Conservation (phyloP, 2,329 filamentous ascomycete species). For the Coniochaeta hoffmannii region DNA sequence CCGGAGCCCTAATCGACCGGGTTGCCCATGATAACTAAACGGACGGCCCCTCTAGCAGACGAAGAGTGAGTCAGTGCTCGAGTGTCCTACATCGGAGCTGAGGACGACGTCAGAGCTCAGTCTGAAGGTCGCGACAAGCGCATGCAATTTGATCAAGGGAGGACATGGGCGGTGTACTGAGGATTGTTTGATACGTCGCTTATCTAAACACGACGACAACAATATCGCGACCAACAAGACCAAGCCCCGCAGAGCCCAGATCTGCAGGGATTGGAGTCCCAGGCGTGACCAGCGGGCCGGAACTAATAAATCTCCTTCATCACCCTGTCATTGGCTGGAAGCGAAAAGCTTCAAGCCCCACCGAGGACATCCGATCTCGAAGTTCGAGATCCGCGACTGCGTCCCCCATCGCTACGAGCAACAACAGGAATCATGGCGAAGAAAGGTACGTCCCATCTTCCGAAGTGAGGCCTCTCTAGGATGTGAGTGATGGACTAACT, state of each 20-base stretch:
- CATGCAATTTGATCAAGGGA: too few species aligned
- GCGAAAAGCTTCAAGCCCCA: background rate
- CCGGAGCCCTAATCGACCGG: background rate
- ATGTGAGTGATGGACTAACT: background rate
- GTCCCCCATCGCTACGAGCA: background rate
- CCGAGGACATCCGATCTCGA: background rate
- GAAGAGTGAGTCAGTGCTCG: background rate
- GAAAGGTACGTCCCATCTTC: constrained; percentile 14
- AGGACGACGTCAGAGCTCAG: background rate
- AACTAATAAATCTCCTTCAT: background rate
- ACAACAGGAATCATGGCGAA: constrained; percentile 11
- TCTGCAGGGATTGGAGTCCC: too few species aligned
- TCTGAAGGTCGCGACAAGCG: too few species aligned
- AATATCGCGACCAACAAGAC: too few species aligned
- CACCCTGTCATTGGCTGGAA: background rate
- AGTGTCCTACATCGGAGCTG: background rate
- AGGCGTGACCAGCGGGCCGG: background rate
- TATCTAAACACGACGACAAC: too few species aligned
- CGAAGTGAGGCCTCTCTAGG: too few species aligned
- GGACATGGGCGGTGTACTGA: too few species aligned
- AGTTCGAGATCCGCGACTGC: background rate
- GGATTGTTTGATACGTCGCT: too few species aligned
- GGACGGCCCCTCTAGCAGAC: background rate
- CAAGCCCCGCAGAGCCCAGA: too few species aligned
- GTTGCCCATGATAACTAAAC: background rate